These are phyloP conservation scores for Lophiotrema nucula DNA, from an alignment of 495 filamentous ascomycete genomes.

Conservation along the genomic window DNA sequence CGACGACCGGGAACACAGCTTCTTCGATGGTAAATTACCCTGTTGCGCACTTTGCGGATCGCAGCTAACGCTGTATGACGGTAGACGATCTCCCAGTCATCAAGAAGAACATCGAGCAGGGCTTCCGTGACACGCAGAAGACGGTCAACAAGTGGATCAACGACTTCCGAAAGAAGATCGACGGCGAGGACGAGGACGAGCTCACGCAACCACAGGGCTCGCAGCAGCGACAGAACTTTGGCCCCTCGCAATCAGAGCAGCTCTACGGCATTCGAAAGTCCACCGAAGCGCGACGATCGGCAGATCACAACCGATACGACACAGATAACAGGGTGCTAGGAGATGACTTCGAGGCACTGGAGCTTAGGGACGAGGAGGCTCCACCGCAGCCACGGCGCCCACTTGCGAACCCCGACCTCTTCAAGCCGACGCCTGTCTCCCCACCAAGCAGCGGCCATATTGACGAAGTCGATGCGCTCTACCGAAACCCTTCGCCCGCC, in stretches of 20 bases:
- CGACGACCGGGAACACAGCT: constrained; percentile 73
- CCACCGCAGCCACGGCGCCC: constrained; percentile 50
- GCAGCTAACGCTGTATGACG: not conserved
- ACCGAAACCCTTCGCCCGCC: constrained; percentile 54
- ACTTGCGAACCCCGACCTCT: constrained; percentile 75
- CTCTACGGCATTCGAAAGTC: constrained; percentile 56
- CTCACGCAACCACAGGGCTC: constrained; percentile 43
- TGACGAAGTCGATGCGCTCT: constrained; percentile 78
- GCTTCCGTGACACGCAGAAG: constrained; percentile 88
- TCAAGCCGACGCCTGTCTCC: constrained; percentile 65
- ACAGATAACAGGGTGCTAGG: constrained; percentile 87
- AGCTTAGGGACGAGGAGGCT: constrained; percentile 77
- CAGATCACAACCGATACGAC: constrained; percentile 87
- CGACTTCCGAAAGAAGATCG: constrained; percentile 84
- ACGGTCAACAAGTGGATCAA: constrained; percentile 92
- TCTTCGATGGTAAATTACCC: constrained; percentile 70
- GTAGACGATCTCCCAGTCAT: constrained; percentile 90
- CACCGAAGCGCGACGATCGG: constrained; percentile 66
- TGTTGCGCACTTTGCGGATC: not conserved
- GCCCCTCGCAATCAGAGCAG: constrained; percentile 43
- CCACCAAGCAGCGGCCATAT: constrained; percentile 50
- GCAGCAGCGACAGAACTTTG: constrained; percentile 44
- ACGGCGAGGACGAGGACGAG: constrained; percentile 71
- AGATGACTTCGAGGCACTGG: constrained; percentile 88
- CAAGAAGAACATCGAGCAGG: constrained; percentile 88